A percentile compares a stretch with the other conserved stretches of the same genome.
These are phyloP conservation scores for Alternaria triticimaculans DNA, from an alignment of 2,329 filamentous ascomycete species.

Conservation along the genomic window DNA sequence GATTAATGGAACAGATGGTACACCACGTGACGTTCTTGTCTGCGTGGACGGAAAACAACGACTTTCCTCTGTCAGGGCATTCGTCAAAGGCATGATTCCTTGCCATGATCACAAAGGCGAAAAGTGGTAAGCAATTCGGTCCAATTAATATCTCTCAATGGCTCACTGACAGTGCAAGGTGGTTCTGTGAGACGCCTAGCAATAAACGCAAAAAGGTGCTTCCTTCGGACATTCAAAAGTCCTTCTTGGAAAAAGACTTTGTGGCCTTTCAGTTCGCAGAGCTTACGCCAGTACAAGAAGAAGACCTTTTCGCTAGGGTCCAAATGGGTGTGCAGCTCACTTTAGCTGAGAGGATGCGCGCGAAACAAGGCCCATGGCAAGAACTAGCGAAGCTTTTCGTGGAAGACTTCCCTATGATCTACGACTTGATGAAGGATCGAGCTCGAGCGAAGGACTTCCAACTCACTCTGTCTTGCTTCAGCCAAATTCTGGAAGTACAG, in stretches of 20 bases:
- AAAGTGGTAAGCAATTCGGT: conserved; percentile 49
- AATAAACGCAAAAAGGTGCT: conserved; percentile 41
- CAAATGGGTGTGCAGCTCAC: conserved; percentile 56
- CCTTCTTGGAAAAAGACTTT: conserved; percentile 51
- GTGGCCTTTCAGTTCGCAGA: conserved; percentile 54
- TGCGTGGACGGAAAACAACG: conserved; percentile 54
- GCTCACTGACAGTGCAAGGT: conserved; percentile 27
- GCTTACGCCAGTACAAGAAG: conserved; percentile 52
- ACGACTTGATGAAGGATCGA: conserved; percentile 35
- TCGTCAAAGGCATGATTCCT: conserved; percentile 54
- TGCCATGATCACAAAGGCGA: conserved; percentile 51
- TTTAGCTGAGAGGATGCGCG: conserved; percentile 56
- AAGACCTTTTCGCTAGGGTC: conserved; percentile 57
- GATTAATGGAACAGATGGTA: conserved; percentile 12
- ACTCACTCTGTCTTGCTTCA: conserved; percentile 43
- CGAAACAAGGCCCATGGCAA: conserved; percentile 56
- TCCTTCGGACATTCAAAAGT: conserved; percentile 41
- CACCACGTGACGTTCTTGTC: conserved; percentile 20
- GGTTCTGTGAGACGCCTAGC: conserved; percentile 24
- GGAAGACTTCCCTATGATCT: conserved; percentile 51
- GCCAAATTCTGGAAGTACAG: conserved; percentile 47
- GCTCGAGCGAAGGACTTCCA: conserved; percentile 44
- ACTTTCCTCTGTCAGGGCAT: conserved; percentile 54
- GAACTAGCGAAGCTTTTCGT: conserved; percentile 53
- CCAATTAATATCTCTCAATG: background rate